A percentile compares a stretch with the other conserved stretches of the same genome.
phyloP scores from a whole-genome alignment of 176 grass and related monocot species.

The Lolium rigidum region DNA sequence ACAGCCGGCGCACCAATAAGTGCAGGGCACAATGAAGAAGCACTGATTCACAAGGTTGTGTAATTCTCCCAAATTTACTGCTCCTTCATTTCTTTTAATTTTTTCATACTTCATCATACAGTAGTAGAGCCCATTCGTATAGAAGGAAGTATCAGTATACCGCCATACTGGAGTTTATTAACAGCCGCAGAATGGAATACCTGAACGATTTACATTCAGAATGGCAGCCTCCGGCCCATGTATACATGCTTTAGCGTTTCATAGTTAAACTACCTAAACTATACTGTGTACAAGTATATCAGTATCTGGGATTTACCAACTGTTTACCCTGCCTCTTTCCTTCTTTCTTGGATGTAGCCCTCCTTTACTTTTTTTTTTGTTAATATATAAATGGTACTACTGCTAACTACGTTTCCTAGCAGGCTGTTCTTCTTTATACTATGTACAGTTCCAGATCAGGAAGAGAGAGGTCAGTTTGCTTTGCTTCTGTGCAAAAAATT shows the following conservation, averaged over 20 bases:
- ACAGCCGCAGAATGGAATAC: background rate
- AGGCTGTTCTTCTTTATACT: constrained; percentile 62
- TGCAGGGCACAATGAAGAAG: background rate
- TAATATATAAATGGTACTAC: constrained; percentile 41
- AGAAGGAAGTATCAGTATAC: background rate
- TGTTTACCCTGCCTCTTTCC: constrained; percentile 35
- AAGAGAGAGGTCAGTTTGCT: constrained; percentile 56
- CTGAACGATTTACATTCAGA: constrained; percentile 25
- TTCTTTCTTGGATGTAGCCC: background rate
- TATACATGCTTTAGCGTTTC: constrained; percentile 11
- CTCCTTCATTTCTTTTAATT: background rate
- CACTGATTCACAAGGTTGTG: background rate
- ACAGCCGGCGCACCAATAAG: background rate
- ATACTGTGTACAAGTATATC: constrained; percentile 57
- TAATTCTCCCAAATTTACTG: background rate
- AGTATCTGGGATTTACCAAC: constrained; percentile 23
- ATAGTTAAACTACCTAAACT: constrained; percentile 32
- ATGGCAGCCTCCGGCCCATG: constrained; percentile 40
- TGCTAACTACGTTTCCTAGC: constrained; percentile 49
- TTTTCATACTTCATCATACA: background rate
- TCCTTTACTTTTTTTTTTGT: constrained; percentile 10
- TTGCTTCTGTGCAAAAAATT: constrained; percentile 71
- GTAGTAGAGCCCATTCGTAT: background rate
- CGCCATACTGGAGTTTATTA: constrained; percentile 1
- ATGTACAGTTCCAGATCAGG: constrained; percentile 90